These are phyloP conservation scores for Umbelopsis ramanniana DNA, from an alignment of 192 early-diverging fungal species.

Conservation along the genomic window DNA sequence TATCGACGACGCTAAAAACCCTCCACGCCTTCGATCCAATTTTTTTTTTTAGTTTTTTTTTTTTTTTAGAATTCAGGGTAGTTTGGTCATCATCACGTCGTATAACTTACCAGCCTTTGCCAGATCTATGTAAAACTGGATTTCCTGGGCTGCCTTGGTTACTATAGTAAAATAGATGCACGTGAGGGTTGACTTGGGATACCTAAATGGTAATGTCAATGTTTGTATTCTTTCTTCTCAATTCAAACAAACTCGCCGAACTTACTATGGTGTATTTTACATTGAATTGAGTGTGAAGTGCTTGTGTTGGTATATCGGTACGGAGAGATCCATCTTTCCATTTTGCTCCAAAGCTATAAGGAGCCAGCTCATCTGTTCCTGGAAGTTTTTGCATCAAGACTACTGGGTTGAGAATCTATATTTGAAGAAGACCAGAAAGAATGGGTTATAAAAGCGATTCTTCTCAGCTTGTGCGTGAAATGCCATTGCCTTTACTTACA, in stretches of 20 bases:
- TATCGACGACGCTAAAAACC: conserved; percentile 79
- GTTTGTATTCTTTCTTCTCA: neutral
- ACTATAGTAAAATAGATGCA: conserved; percentile 87
- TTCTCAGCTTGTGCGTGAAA: neutral
- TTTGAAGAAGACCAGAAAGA: neutral
- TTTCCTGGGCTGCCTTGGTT: conserved; percentile 74
- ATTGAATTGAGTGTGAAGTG: conserved; percentile 77
- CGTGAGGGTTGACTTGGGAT: conserved; percentile 86
- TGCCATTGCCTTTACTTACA: conserved; percentile 29
- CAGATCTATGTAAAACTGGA: conserved; percentile 71
- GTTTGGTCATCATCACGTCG: neutral
- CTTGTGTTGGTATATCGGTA: conserved; percentile 78
- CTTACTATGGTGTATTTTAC: conserved; percentile 86
- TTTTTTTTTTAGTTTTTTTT: neutral
- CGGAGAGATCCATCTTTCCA: conserved; percentile 92
- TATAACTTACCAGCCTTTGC: conserved; percentile 63
- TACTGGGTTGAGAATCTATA: conserved; percentile 73
- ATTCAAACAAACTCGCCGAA: neutral
- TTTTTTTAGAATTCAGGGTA: neutral
- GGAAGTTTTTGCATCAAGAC: conserved; percentile 79
- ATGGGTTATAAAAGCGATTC: neutral
- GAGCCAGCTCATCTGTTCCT: conserved; percentile 61
- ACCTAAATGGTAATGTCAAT: conserved; percentile 1
- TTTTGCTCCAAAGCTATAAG: conserved; percentile 73
- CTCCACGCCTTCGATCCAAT: conserved; percentile 65